Evolutionary conservation across 1,284 basidiomycete genomes (phyloP), one percentile per base, ranked within the genome.

Genomic region (Papiliotrema fonsecae): DNA sequence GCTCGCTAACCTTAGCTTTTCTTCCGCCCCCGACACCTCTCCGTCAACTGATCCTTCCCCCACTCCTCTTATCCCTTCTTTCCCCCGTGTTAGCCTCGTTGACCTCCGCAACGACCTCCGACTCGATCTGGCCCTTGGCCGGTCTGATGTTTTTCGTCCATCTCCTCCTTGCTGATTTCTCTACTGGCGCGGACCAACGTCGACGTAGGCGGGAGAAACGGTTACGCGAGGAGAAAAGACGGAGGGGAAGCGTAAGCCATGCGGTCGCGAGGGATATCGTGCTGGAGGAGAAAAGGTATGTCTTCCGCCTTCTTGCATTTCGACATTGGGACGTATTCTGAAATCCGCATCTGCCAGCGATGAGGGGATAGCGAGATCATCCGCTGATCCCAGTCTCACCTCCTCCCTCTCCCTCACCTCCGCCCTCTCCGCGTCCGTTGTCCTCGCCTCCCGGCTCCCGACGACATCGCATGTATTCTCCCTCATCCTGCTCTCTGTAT

Each of bases 91-190:
- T 98, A 49, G 82, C 87, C 56, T 97, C 93, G 1, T 75, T 98
- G 58, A 96, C 91, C 11, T 88, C 89, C 35, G 88, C 93, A 7
- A 97, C 93, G 0, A 97, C 94, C 18, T 87, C 86, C 13, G 96
- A 98, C 70, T 92, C 90, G 24, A 96, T 97, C 58, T 97, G 92
- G 91, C 93, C 93, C 6, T 75, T 97, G 39, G 82, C 88, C 40
- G 80, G 81, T 13, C 75, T 75, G 56, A 76, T 90, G 28, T 83
- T 87, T 60, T 70, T 77, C 35, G 70, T 85, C 35, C 83, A 84
- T 64, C 73, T 82, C 4, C 72, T 85, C 31, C 69, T 88, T 11
- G 82, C 82, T 3, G 85, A 88, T 70, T 88, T 86, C 61, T 64
- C 62, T 67, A 78, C 67, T 61, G 68, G 67, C 0, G 52, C 56